phyloP scores from a whole-genome alignment of 2,329 filamentous ascomycete genomes.

The Ceratocystis harringtonii region DNA sequence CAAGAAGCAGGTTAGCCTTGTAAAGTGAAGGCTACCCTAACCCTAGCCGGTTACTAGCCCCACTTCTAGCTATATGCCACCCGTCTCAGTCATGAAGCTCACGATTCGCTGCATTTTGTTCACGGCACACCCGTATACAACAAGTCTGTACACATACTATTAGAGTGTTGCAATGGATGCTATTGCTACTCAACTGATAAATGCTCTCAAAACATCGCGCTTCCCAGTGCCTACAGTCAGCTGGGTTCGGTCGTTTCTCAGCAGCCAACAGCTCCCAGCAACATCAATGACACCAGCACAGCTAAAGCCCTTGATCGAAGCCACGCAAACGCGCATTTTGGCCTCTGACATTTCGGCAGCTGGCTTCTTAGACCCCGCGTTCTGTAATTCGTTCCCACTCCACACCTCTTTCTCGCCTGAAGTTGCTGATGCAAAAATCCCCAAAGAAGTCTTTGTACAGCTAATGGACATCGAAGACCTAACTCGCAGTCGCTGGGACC shows the following conservation, averaged over 20 bases:
- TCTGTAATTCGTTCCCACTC: slow-evolving; percentile 33
- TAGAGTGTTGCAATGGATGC: slow-evolving; percentile 22
- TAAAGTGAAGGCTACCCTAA: background rate
- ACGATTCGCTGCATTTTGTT: too few species aligned
- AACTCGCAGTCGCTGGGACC: slow-evolving; percentile 64
- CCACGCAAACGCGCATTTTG: slow-evolving; percentile 66
- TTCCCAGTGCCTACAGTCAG: slow-evolving; percentile 36
- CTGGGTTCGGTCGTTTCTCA: slow-evolving; percentile 51
- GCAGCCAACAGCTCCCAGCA: slow-evolving; percentile 43
- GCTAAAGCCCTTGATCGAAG: slow-evolving; percentile 58
- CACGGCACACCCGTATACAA: too few species aligned
- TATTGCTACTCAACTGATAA: slow-evolving; percentile 33
- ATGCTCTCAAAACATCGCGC: slow-evolving; percentile 37
- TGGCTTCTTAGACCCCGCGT: slow-evolving; percentile 31
- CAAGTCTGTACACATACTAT: background rate
- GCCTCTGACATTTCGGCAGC: slow-evolving; percentile 58
- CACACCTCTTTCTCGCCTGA: slow-evolving; percentile 37
- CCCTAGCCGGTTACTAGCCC: background rate
- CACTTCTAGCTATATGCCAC: background rate
- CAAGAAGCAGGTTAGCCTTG: background rate
- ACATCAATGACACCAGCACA: background rate
- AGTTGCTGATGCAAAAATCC: slow-evolving; percentile 40
- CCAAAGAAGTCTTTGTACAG: slow-evolving; percentile 56
- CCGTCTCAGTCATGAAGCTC: too few species aligned
- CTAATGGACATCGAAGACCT: slow-evolving; percentile 79